Evolutionary conservation across 2,329 filamentous ascomycete genomes (phyloP).

Genomic region (Penicillium sp.): DNA sequence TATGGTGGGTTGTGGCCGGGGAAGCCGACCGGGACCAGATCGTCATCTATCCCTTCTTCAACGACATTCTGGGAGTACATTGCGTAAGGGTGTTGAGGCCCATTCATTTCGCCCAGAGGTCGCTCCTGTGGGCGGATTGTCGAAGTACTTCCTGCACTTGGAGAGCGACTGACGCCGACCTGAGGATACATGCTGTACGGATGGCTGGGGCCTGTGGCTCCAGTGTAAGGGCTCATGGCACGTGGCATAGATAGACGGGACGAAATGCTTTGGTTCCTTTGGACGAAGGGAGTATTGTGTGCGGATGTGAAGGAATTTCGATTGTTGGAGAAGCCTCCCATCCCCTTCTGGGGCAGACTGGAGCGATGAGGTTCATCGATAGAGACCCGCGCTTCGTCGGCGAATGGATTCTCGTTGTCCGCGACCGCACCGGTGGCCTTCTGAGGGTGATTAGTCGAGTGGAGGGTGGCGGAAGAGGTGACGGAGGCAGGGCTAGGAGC

Average conservation of each 20-base stretch:
- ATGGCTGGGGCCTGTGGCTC: slow-evolving; percentile 72
- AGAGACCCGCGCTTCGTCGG: slow-evolving; percentile 35
- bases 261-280: slow-evolving; percentile 44
- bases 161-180: slow-evolving; percentile 55
- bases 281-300: slow-evolving; percentile 32
- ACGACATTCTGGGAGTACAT: slow-evolving; percentile 81
- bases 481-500: slow-evolving; percentile 33
- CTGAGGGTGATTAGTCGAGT: slow-evolving; percentile 25
- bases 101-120: slow-evolving; percentile 59
- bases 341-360: slow-evolving; percentile 37
- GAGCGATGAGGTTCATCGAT: slow-evolving; percentile 33
- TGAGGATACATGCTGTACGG: slow-evolving; percentile 85
- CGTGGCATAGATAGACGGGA: slow-evolving; percentile 48
- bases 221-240: slow-evolving; percentile 64
- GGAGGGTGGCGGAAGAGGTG: slow-evolving; percentile 34
- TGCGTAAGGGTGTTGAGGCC: slow-evolving; percentile 79
- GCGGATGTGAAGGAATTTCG: slow-evolving; percentile 34
- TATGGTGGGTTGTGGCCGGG: slow-evolving; percentile 65
- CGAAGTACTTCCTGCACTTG: slow-evolving; percentile 69
- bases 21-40: slow-evolving; percentile 68
- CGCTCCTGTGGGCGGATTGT: slow-evolving; percentile 60
- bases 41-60: slow-evolving; percentile 52
- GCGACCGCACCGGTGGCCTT: slow-evolving; percentile 24
- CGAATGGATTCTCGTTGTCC: slow-evolving; percentile 35
- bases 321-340: slow-evolving; percentile 25